phyloP scores from a whole-genome alignment of 345 rosid species.

The Citrus maxima region DNA sequence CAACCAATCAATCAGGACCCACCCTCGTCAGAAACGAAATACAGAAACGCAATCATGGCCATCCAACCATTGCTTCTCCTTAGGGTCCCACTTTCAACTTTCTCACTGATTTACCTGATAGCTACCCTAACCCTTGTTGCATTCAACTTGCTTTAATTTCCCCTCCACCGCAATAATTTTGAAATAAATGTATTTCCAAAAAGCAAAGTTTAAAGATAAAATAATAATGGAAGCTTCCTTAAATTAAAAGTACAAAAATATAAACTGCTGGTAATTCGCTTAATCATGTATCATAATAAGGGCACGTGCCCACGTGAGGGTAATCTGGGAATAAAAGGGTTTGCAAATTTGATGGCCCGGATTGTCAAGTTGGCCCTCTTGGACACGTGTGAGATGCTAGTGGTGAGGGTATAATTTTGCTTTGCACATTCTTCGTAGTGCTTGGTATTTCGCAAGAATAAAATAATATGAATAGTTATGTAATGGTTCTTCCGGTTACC shows the following conservation, averaged over 20 bases:
- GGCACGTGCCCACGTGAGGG: slow-evolving; percentile 8
- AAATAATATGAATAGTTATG: not conserved
- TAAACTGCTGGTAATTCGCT: not conserved
- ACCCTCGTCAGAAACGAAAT: not conserved
- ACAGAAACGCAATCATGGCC: slow-evolving; percentile 8
- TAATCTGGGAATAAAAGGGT: not conserved
- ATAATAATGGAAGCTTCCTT: not conserved
- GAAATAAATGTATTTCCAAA: too few relatives aligned
- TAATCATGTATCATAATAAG: not conserved
- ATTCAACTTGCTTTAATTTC: not conserved
- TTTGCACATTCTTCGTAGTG: not conserved
- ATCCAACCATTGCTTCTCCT: not conserved
- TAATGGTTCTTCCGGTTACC: slow-evolving; percentile 24
- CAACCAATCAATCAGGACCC: not conserved
- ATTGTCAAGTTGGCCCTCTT: not conserved
- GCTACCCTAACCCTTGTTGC: not conserved
- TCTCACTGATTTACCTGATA: not conserved
- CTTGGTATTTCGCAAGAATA: not conserved
- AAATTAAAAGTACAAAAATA: not conserved
- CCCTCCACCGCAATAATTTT: not conserved
- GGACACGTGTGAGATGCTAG: slow-evolving; percentile 4
- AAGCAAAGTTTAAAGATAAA: not conserved
- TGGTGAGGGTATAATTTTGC: slow-evolving; percentile 1
- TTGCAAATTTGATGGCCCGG: not conserved
- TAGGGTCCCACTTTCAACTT: not conserved